These are phyloP conservation scores for Venturia pyrina DNA, from an alignment of 2,329 filamentous ascomycete genomes.

Conservation along the genomic window DNA sequence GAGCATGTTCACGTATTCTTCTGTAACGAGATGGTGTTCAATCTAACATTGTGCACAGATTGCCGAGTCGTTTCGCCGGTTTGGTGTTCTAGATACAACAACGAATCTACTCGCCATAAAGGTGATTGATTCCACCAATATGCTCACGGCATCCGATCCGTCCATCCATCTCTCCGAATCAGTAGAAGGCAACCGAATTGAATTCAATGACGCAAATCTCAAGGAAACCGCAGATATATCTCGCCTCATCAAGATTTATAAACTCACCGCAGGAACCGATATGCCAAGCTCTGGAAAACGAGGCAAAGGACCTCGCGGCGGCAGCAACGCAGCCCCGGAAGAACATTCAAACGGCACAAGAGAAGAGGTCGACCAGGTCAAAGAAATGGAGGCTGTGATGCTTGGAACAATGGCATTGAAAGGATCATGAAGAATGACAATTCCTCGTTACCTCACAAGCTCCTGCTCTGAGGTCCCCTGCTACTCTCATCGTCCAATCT, in stretches of 20 bases:
- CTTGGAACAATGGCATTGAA: slow-evolving; percentile 14
- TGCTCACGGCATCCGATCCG: slow-evolving; percentile 11
- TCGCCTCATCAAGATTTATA: slow-evolving; percentile 13
- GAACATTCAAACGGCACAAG: slow-evolving; percentile 2
- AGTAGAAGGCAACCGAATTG: slow-evolving; percentile 50
- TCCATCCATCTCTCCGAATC: slow-evolving; percentile 49
- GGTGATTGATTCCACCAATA: slow-evolving; percentile 39
- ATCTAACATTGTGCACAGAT: slow-evolving; percentile 47
- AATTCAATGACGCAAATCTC: slow-evolving; percentile 48
- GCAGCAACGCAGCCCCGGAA: neutral
- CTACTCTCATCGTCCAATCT: neutral
- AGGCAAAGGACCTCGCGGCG: slow-evolving; percentile 1
- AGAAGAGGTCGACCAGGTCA: slow-evolving; percentile 1
- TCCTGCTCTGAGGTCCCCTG: neutral
- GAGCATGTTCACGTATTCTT: neutral
- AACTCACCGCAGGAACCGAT: slow-evolving; percentile 2
- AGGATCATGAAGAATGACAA: slow-evolving; percentile 9
- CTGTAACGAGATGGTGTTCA: neutral
- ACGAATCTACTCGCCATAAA: slow-evolving; percentile 72
- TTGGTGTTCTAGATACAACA: slow-evolving; percentile 66
- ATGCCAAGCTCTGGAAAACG: neutral
- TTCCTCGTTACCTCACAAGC: neutral
- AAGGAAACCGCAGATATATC: slow-evolving; percentile 8
- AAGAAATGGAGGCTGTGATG: slow-evolving; percentile 14
- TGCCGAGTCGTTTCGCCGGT: slow-evolving; percentile 79